phyloP scores from a whole-genome alignment of 23 red algal species.

The Cyanidium caldarium region DNA sequence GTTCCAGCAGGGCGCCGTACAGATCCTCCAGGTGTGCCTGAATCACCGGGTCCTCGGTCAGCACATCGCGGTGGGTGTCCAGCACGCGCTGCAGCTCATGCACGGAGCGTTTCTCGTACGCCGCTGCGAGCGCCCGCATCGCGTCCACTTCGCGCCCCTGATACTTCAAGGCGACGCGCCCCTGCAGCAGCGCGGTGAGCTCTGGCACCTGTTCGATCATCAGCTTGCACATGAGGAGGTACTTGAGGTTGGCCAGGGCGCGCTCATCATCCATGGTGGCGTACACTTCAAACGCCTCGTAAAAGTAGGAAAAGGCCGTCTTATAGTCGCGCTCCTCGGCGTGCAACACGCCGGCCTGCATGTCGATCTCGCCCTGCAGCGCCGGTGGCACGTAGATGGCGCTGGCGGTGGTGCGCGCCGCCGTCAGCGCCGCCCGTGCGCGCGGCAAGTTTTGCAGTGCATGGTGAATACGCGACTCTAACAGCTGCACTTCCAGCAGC shows the following conservation, averaged over 20 bases:
- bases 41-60: conserved; percentile 70
- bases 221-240: conserved; percentile 97
- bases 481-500: conserved; percentile 90
- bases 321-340: conserved; percentile 99
- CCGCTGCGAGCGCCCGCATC: conserved; percentile 69
- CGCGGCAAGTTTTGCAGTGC: conserved; percentile 82
- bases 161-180: conserved; percentile 60
- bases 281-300: conserved; percentile 93
- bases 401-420: conserved; percentile 85
- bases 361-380: conserved; percentile 89
- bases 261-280: conserved; percentile 55
- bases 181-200: conserved; percentile 42
- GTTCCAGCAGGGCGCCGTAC: conserved; percentile 75
- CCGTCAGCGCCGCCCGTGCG: conserved; percentile 85
- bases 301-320: conserved; percentile 99
- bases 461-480: conserved; percentile 79
- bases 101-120: conserved; percentile 49
- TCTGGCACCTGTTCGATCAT: conserved; percentile 70
- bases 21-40: conserved; percentile 62
- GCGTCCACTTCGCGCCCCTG: conserved; percentile 69
- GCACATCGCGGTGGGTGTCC: conserved; percentile 35
- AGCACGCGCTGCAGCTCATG: conserved; percentile 65
- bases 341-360: conserved; percentile 78
- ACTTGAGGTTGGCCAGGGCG: conserved; percentile 78
- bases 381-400: conserved; percentile 91